These are phyloP conservation scores for Hypoxylon intermedium DNA, from an alignment of 495 filamentous ascomycete genomes.

Conservation along the genomic window DNA sequence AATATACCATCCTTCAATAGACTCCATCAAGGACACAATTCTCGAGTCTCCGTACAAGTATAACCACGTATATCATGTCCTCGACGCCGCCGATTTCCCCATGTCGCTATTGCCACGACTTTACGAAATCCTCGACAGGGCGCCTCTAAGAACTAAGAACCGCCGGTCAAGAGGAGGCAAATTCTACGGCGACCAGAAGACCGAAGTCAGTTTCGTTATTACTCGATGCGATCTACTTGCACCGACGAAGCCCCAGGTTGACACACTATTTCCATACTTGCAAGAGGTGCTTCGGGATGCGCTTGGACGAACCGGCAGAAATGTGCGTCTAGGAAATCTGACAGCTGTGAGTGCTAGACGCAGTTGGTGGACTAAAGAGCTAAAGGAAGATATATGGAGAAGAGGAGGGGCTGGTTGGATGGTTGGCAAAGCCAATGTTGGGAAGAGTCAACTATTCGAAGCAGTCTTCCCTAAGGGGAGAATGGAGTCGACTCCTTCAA, in stretches of 20 bases:
- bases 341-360: slow-evolving; percentile 82
- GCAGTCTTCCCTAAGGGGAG: slow-evolving; percentile 83
- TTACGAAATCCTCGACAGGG: slow-evolving; percentile 60
- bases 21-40: slow-evolving; percentile 81
- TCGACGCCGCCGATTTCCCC: slow-evolving; percentile 98
- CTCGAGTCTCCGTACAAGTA: slow-evolving; percentile 81
- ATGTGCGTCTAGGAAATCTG: slow-evolving; percentile 80
- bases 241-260: slow-evolving; percentile 78
- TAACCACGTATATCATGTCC: slow-evolving; percentile 94
- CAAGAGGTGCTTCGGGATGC: slow-evolving; percentile 73
- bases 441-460: slow-evolving; percentile 91
- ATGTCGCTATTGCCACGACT: slow-evolving; percentile 80
- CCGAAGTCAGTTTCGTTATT: slow-evolving; percentile 85
- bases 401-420: slow-evolving; percentile 93
- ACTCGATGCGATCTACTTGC: slow-evolving; percentile 87
- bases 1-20: slow-evolving; percentile 76
- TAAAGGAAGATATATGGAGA: slow-evolving; percentile 82
- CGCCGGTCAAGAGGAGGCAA: slow-evolving; percentile 69
- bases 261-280: slow-evolving; percentile 82
- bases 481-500: slow-evolving; percentile 48
- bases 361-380: slow-evolving; percentile 84
- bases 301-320: slow-evolving; percentile 64
- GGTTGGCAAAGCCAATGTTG: slow-evolving; percentile 96
- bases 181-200: slow-evolving; percentile 66
- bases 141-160: slow-evolving; percentile 76